phyloP scores from a whole-genome alignment of 768 basidiomycete genomes.

The Pleurotus citrinopileatus region DNA sequence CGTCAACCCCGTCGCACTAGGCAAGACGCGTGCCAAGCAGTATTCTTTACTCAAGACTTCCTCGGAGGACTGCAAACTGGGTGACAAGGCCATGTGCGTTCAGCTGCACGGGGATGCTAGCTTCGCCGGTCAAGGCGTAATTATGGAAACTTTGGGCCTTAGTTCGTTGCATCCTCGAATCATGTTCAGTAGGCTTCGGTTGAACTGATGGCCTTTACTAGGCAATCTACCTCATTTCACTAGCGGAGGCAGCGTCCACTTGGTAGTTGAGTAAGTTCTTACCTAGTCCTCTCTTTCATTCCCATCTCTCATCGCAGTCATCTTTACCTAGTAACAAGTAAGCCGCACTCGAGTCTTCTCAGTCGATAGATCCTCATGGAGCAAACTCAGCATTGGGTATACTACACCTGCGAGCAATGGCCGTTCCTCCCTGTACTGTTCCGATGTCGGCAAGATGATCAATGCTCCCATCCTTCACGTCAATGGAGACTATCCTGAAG shows the following conservation, averaged over 20 bases:
- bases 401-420: conserved; percentile 85
- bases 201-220: conserved; percentile 19
- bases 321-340: conserved; percentile 53
- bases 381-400: conserved; percentile 73
- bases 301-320: not conserved
- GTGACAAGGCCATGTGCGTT: conserved; percentile 81
- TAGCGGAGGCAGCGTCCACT: conserved; percentile 84
- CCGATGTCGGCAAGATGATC: conserved; percentile 88
- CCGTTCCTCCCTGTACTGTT: conserved; percentile 85
- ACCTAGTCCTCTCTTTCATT: not conserved
- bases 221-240: conserved; percentile 90
- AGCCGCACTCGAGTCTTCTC: conserved; percentile 11
- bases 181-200: conserved; percentile 3
- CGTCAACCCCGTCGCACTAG: conserved; percentile 82
- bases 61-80: conserved; percentile 48
- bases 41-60: conserved; percentile 72
- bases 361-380: not conserved
- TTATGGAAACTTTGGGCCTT: conserved; percentile 85
- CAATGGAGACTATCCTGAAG: conserved; percentile 90
- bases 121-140: conserved; percentile 86
- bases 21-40: conserved; percentile 90
- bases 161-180: conserved; percentile 49
- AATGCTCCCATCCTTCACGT: conserved; percentile 87
- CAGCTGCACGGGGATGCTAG: conserved; percentile 92
- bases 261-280: conserved; percentile 83